Percentiles rank a stretch among this genome's conserved stretches.
Conservation (phyloP, 768 basidiomycete genomes). For the Neoboletus subvelutipes region DNA sequence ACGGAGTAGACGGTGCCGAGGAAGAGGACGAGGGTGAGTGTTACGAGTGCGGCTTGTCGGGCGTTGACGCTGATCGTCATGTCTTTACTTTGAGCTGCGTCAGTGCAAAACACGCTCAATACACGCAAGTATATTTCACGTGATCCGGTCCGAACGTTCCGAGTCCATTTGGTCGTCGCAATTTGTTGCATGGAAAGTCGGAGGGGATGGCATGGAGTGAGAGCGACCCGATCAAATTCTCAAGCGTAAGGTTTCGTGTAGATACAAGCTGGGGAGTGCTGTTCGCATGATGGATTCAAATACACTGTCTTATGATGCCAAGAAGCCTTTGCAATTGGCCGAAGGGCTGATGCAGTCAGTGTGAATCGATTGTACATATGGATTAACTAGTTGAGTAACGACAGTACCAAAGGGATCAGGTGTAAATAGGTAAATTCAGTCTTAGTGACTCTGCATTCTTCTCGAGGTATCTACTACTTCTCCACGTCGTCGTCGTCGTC, state of each 20-base stretch:
- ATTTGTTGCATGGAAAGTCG: too few relatives aligned
- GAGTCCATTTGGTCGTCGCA: too few relatives aligned
- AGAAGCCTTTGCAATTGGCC: too few relatives aligned
- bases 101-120: not conserved
- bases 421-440: not conserved
- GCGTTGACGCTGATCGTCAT: conserved; percentile 23
- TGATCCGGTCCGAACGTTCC: not conserved
- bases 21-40: conserved; percentile 47
- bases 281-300: too few relatives aligned
- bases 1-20: conserved; percentile 69
- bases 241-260: too few relatives aligned
- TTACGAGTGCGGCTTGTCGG: conserved; percentile 37
- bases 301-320: too few relatives aligned
- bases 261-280: too few relatives aligned
- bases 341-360: too few relatives aligned
- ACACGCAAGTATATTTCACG: not conserved
- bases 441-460: not conserved
- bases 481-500: conserved; percentile 55
- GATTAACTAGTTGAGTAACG: not conserved
- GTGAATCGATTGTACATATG: not conserved
- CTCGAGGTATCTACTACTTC: conserved; percentile 39
- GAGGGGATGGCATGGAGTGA: too few relatives aligned
- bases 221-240: too few relatives aligned
- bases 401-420: not conserved
- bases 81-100: not conserved